Evolutionary conservation across 768 basidiomycete species (phyloP), one percentile per base, ranked within the genome.

Genomic region (Boletus sp.): DNA sequence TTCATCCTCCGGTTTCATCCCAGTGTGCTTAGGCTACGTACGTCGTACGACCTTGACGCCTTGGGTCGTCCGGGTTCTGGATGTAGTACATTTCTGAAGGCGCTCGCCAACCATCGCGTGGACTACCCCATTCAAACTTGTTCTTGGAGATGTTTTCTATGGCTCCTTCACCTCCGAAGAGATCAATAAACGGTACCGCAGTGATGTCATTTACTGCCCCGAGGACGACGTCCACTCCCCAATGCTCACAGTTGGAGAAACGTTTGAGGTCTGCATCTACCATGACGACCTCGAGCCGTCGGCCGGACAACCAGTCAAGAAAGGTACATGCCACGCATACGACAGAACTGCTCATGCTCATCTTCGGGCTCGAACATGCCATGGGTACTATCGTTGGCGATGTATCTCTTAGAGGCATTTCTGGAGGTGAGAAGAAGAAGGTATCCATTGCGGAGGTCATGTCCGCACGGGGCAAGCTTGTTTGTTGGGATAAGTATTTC

Each of bases 21-120:
- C n/a, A n/a, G n/a, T 24, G 5, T n/a, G 15, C 20, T 56, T 24
- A 42, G n/a, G n/a, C n/a, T n/a, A n/a, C n/a, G n/a, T n/a, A n/a
- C n/a, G n/a, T n/a, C 20, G 1, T 10, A 42, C 11, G 5, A 24
- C 46, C 29, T 12, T n/a, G 7, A 10, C 52, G 7, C 63, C 12
- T 80, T 94, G 36, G 93, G 92, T 20, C 82, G 90, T 30, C 93
- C 92, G 0, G 89, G 89, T 11, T 84, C 90, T 5, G 78, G 78
- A 17, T 80, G 78, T 56, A 73, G 70, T 20, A 77, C 82, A 0
- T 72, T 85, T 55, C 70, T 85, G 48, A 85, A 84, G 67, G 78
- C 77, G 1, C 70, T 83, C 51, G 73, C 81, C 3, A 81, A 81
- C 63, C 72, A 78, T 52, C 74, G 78, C 10, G 66, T 65, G 14